These are phyloP conservation scores for Metschnikowia aberdeeniae DNA, from an alignment of 805 yeast species.

Conservation along the genomic window DNA sequence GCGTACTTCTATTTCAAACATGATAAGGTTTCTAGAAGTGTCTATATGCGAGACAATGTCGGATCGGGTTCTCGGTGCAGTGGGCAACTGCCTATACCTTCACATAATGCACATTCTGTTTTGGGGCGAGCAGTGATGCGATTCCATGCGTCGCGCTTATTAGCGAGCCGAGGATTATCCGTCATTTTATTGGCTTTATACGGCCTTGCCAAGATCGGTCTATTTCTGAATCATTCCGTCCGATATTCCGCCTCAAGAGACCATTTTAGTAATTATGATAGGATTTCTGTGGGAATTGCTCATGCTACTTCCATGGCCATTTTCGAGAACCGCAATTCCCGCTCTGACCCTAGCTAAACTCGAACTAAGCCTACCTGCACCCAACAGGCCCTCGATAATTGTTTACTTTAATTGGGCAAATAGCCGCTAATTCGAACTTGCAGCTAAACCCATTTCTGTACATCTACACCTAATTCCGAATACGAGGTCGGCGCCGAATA, in stretches of 20 bases:
- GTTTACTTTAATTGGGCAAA: no score
- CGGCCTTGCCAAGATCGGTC: background rate
- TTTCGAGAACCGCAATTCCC: background rate
- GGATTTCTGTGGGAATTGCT: background rate
- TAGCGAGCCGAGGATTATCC: background rate
- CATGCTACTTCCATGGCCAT: background rate
- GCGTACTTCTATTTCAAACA: background rate
- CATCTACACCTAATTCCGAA: no score
- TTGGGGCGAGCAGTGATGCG: background rate
- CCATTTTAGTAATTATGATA: background rate
- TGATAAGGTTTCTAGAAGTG: background rate
- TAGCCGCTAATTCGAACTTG: no score
- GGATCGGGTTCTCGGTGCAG: background rate
- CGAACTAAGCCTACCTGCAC: no score
- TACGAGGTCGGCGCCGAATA: no score
- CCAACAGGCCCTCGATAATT: no score
- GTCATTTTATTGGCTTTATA: background rate
- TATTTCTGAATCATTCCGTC: background rate
- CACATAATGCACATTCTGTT: slow-evolving; percentile 1
- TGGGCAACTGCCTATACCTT: background rate
- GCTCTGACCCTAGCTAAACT: no score
- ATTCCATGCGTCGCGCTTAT: slow-evolving; percentile 1
- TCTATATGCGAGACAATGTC: background rate
- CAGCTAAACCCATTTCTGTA: no score
- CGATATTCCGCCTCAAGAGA: background rate